These are phyloP conservation scores for Tolypocladium inflatum DNA, from an alignment of 2,329 filamentous ascomycete genomes.

Conservation along the genomic window DNA sequence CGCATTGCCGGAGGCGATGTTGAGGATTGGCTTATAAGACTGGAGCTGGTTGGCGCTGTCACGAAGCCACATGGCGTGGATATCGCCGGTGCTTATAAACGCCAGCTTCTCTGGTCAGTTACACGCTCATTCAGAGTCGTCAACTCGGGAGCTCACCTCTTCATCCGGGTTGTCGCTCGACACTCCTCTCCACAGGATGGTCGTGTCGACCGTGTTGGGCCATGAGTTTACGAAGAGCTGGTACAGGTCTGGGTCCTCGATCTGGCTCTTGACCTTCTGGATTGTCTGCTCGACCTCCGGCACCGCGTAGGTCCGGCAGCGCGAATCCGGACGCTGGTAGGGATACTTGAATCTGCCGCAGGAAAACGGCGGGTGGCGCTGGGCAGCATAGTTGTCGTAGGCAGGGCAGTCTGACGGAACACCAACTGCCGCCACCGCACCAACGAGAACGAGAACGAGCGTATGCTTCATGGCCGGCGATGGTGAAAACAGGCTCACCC, in stretches of 20 bases:
- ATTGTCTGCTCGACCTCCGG: constrained; percentile 70
- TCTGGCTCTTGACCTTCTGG: constrained; percentile 51
- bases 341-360: constrained; percentile 67
- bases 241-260: constrained; percentile 68
- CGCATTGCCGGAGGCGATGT: constrained; percentile 39
- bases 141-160: constrained; percentile 29
- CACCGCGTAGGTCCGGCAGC: constrained; percentile 75
- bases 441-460: constrained; percentile 19
- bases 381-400: constrained; percentile 23
- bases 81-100: constrained; percentile 79
- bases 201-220: constrained; percentile 68
- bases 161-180: constrained; percentile 47
- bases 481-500: background rate
- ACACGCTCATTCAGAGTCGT: background rate
- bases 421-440: constrained; percentile 13
- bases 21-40: constrained; percentile 59
- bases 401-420: constrained; percentile 21
- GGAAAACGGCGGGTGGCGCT: constrained; percentile 59
- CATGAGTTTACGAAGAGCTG: constrained; percentile 64
- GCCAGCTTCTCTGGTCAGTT: constrained; percentile 40
- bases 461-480: background rate
- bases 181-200: constrained; percentile 57
- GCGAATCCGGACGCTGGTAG: constrained; percentile 65
- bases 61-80: constrained; percentile 87
- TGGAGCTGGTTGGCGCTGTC: constrained; percentile 78